Evolutionary conservation across 345 rosid genomes (phyloP), one percentile per base, ranked within the genome.

Genomic region (Dimocarpus longan): DNA sequence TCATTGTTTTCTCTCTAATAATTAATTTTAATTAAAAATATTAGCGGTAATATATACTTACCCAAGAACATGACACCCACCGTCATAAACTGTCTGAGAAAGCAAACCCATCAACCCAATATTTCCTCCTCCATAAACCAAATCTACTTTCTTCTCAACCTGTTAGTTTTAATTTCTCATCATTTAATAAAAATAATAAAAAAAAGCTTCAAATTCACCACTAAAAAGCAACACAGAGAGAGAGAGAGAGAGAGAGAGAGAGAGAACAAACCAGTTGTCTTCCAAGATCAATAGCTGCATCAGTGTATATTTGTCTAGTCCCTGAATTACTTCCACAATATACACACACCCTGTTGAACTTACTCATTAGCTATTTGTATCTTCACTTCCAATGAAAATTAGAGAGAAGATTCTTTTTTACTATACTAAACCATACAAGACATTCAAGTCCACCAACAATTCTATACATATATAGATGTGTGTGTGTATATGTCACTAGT

Each of bases 251-350:
- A 66, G 10, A 68, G 13, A 66, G 56, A 54, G 21, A 15, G 21
- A 16, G 46, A 19, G 15, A 19, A 71, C 43, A 16, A n/a, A 85
- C 88, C 86, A 83, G 79, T 66, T 79, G 73, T 18, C 64, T 79
- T 54, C 79, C 88, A 50, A 85, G 86, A 78, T 85, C 84, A 78
- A 78, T 80, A 60, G 84, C 86, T 37, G 88, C 86, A 42, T 85
- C 88, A 66, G 81, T 85, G 77, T 83, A 85, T 8, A 85, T 69
- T 69, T 59, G 79, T 66, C 79, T 83, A 10, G 83, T 80, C 12
- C 88, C 88, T 32, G 82, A 76, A 43, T 81, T 85, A 54, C 88
- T 85, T 81, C 88, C 88, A 85, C 88, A 85, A 56, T 83, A 85
- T 22, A 86, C 88, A 76, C 86, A 83, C n/a, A 86, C 86, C 80